Evolutionary conservation across 2,329 filamentous ascomycete genomes (phyloP).

Genomic region (Fusarium subglutinans): DNA sequence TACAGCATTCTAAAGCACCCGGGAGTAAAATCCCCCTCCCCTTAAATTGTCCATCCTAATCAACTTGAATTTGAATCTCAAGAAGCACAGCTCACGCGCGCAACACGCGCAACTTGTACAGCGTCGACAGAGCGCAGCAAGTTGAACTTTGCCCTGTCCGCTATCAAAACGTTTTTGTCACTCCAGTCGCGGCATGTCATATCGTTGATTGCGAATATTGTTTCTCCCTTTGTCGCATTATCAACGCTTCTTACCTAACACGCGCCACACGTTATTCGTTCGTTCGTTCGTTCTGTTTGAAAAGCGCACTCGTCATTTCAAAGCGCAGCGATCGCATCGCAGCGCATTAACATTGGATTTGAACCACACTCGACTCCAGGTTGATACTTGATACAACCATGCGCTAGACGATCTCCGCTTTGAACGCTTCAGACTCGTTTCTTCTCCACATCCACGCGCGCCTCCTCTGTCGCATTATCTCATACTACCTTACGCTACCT

Average conservation of each 20-base stretch:
- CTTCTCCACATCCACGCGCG: slow-evolving; percentile 41
- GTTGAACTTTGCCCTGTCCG: not conserved
- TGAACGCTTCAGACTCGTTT: slow-evolving; percentile 36
- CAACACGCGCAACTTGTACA: slow-evolving; percentile 18
- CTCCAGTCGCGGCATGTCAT: slow-evolving; percentile 7
- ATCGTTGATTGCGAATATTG: slow-evolving; percentile 4
- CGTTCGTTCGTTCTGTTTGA: not conserved
- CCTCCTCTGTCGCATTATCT: slow-evolving; percentile 41
- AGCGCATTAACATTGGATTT: slow-evolving; percentile 27
- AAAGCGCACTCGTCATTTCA: slow-evolving; percentile 10
- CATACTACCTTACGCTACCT: slow-evolving; percentile 18
- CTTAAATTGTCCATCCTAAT: not conserved
- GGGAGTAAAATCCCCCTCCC: not conserved
- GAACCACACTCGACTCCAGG: slow-evolving; percentile 24
- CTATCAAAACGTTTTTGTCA: not conserved
- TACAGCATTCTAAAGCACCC: not conserved
- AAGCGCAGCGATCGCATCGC: slow-evolving; percentile 17
- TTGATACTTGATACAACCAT: slow-evolving; percentile 22
- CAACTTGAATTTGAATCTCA: not conserved
- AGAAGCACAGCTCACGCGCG: slow-evolving; percentile 14
- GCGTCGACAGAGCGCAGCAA: slow-evolving; percentile 14
- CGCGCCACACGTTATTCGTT: not conserved
- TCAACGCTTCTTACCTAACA: not conserved
- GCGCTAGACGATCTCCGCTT: slow-evolving; percentile 32
- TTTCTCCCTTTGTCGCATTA: slow-evolving; percentile 1